Evolutionary conservation across 208 protist species (phyloP), one percentile per base, ranked within the genome.

Genomic region (Leptomonas seymouri): DNA sequence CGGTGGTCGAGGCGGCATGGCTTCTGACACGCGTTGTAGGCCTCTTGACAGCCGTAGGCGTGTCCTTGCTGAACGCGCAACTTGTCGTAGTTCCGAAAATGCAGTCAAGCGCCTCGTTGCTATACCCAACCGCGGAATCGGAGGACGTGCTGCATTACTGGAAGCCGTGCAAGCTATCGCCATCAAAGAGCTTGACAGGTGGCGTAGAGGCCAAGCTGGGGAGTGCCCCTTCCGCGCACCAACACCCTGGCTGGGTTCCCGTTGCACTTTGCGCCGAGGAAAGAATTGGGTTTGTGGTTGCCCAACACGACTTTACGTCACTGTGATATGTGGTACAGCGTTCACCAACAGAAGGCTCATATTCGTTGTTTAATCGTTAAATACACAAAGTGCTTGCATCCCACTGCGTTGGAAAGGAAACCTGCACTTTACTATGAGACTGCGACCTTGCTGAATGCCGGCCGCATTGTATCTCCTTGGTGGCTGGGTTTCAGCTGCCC

Each of bases 1-100:
- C 56, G 16, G 71, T 77, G 8, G 31, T 77, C 18, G 63, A 67
- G 28, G 71, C 57, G 16, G 71, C 64, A 50, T 77, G 71, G 64
- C 71, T 77, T n/a, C 18, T 71, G 55, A 36, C 67, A 12, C 64
- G 56, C n/a, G 5, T 77, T 4, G 50, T 56, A 0, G 48, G 56
- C 28, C 50, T 77, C 16, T 39, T 71, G 34, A 36, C 64, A 8
- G 51, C 64, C 0, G 27, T 70, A 16, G 71, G 71, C 2, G 23
- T 77, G 4, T 25, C 25, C 23, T 48, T 67, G 30, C 30, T 21
- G 12, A 34, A 39, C 21, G 71, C 44, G 39, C 56, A 41, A 41
- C 58, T 77, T 1, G 49, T 77, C 28, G 71, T 58, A 11, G 57
- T 77, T 11, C 71, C 64, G 45, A 31, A 41, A 36, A 15, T 14